Base-by-base conservation (phyloP, 805 yeast genomes). In the Tanozyma kutaoensis region DNA sequence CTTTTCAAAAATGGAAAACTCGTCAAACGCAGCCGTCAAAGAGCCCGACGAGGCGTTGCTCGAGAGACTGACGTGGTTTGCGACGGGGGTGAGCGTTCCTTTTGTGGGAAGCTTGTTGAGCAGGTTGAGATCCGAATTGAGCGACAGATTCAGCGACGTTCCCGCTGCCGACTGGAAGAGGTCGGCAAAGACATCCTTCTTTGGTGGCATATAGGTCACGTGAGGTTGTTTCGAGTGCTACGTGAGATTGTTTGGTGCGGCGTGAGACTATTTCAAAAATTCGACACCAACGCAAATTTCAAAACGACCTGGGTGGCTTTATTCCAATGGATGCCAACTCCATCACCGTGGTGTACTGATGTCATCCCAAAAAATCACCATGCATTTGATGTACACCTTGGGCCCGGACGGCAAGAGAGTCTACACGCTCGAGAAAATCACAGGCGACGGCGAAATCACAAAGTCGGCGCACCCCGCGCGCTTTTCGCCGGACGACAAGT, bases 401-500 rank as follows among this genome's bases (percentile, higher is more conserved):
- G 94, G 86, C 48, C 72, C 74, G 36, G 95, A 86, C 44, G 98
- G 98, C 45, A 88, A 88, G 70, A 79, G 99, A 59, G 57, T 80
- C 46, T 91, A 91, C 71, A 91, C 99, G 29, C 67, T 91, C 42
- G 65, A 81, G 56, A 91, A 91, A 65, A 39, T 51, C 43, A 76
- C 93, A 30, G 85, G 67, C 35, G 58, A 65, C 6, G 97, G 98
- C 36, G 95, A 85, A 55, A 85, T 88, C 65, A 93, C 99, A 51
- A 84, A 85, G 66, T 80, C 95, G 41, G 98, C 98, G 23, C 99
- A 91, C 58, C 99, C 99, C 36, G 98, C 99, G 28, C 78, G 99
- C 62, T 91, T 91, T 58, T 91, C 98, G 19, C 99, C 99, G 43
- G 99, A 91, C 55, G 99, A 91, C 72, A 91, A 91, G 64, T 88